phyloP scores from a whole-genome alignment of 2,329 filamentous ascomycete genomes.

The Dothiorella sarmentorum region DNA sequence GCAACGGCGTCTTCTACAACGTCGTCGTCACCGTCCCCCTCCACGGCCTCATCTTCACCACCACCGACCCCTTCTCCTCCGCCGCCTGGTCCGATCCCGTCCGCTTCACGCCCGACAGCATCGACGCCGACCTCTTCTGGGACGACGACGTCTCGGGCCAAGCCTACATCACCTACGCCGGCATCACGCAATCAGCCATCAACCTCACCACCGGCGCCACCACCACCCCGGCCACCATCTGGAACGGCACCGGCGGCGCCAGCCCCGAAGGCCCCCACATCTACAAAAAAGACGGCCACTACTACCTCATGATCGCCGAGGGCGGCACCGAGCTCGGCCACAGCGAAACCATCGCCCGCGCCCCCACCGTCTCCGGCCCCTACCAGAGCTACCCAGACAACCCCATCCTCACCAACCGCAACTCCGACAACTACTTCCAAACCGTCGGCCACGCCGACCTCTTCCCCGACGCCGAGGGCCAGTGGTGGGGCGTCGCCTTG shows the following conservation, averaged over 20 bases:
- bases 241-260: conserved; percentile 37
- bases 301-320: conserved; percentile 28
- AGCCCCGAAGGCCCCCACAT: conserved; percentile 31
- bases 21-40: conserved; percentile 43
- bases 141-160: conserved; percentile 44
- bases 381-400: conserved; percentile 25
- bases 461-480: conserved; percentile 49
- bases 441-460: conserved; percentile 57
- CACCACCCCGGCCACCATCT: conserved; percentile 22
- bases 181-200: conserved; percentile 30
- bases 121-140: conserved; percentile 56
- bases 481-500: conserved; percentile 50
- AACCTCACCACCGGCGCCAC: conserved; percentile 32
- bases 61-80: conserved; percentile 42
- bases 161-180: conserved; percentile 24
- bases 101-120: conserved; percentile 48
- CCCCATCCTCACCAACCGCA: conserved; percentile 27
- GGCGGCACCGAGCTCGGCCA: conserved; percentile 29
- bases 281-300: conserved; percentile 30
- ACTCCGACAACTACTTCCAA: conserved; percentile 40
- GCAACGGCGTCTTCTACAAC: conserved; percentile 38
- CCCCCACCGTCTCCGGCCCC: conserved; percentile 25
- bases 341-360: conserved; percentile 29
- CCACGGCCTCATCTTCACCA: conserved; percentile 47
- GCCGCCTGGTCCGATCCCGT: conserved; percentile 48